phyloP scores from a whole-genome alignment of 2,329 filamentous ascomycete genomes.

The Calonectria montana region DNA sequence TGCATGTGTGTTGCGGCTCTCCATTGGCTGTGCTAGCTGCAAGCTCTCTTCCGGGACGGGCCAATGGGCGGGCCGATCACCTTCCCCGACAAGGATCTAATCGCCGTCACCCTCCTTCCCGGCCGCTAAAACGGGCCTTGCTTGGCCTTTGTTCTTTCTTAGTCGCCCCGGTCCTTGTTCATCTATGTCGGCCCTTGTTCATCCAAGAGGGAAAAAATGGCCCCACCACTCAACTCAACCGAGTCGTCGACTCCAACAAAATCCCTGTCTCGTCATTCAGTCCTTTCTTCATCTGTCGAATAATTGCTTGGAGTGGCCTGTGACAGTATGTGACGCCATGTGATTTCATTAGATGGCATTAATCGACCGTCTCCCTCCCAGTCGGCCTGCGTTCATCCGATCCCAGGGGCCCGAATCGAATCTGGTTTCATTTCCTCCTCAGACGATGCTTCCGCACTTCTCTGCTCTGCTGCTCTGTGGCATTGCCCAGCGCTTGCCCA shows the following conservation, averaged over 20 bases:
- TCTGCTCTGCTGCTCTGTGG: background rate
- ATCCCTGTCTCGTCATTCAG: conserved; percentile 14
- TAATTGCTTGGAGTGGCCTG: conserved; percentile 6
- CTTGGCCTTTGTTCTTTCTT: conserved; percentile 12
- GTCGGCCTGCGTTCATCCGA: conserved; percentile 3
- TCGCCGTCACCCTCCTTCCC: conserved; percentile 44
- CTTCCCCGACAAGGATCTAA: conserved; percentile 48
- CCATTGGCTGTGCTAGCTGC: conserved; percentile 50
- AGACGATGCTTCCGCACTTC: background rate
- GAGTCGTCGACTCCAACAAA: conserved; percentile 8
- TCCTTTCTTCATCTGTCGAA: conserved; percentile 14
- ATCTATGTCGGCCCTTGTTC: conserved; percentile 3
- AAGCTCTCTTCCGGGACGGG: conserved; percentile 38
- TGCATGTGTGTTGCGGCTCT: conserved; percentile 44
- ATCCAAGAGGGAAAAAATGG: background rate
- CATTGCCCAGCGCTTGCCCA: background rate
- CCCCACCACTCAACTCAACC: conserved; percentile 23
- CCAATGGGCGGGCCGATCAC: conserved; percentile 52
- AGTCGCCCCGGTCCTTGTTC: conserved; percentile 4
- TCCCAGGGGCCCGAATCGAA: background rate
- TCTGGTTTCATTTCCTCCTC: background rate
- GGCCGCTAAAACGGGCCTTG: conserved; percentile 34
- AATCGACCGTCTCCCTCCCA: background rate
- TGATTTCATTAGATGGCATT: conserved; percentile 14
- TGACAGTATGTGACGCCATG: conserved; percentile 20